These are phyloP conservation scores for Penicillium steckii DNA, from an alignment of 495 filamentous ascomycete species.

Conservation along the genomic window DNA sequence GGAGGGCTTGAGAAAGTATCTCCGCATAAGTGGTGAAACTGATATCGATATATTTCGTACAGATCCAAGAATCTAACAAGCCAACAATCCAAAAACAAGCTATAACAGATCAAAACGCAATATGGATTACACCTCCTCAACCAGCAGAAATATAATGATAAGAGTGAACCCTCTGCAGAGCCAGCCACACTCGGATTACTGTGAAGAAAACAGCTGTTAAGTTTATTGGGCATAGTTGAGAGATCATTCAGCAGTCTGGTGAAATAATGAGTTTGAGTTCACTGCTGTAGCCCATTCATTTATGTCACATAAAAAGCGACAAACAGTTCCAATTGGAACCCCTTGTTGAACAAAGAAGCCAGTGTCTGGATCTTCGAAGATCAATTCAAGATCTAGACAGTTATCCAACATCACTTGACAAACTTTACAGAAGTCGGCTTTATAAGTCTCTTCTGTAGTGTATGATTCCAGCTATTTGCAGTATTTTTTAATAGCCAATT, in stretches of 20 bases:
- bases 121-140: too few species aligned
- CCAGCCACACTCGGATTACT: background rate
- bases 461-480: slow-evolving; percentile 22
- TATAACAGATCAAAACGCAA: too few species aligned
- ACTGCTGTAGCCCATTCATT: slow-evolving; percentile 18
- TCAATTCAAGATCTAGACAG: slow-evolving; percentile 18
- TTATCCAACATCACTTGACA: slow-evolving; percentile 19
- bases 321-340: slow-evolving; percentile 21
- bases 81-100: too few species aligned
- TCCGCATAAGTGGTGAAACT: background rate
- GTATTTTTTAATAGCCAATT: slow-evolving; percentile 18
- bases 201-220: slow-evolving; percentile 1
- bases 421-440: slow-evolving; percentile 20
- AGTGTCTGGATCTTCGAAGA: slow-evolving; percentile 16
- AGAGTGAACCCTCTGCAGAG: too few species aligned
- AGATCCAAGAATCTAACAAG: too few species aligned
- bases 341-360: slow-evolving; percentile 19
- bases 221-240: background rate
- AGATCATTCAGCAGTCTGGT: slow-evolving; percentile 2
- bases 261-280: slow-evolving; percentile 1
- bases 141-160: too few species aligned
- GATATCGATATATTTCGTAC: too few species aligned
- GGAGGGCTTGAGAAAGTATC: background rate
- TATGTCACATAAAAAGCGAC: slow-evolving; percentile 27
- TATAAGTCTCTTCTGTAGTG: slow-evolving; percentile 17